phyloP scores from a whole-genome alignment of 208 protist species.

The Angomonas deanei region DNA sequence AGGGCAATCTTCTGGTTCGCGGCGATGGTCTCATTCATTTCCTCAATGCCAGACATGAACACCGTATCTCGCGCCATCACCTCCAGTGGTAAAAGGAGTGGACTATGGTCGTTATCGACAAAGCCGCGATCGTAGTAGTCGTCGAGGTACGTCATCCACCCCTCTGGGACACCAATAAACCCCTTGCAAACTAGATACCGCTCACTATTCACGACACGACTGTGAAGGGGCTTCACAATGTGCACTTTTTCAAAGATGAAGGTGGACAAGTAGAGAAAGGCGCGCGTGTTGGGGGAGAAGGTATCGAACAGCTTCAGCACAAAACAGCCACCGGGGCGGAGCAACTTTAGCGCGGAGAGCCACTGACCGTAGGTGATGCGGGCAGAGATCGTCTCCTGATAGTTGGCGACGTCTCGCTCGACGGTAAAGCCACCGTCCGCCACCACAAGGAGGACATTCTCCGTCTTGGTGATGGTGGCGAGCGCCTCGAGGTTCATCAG shows the following conservation, averaged over 20 bases:
- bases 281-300: slow-evolving; percentile 72
- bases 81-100: slow-evolving; percentile 41
- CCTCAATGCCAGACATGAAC: slow-evolving; percentile 36
- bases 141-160: slow-evolving; percentile 58
- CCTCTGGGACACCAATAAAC: slow-evolving; percentile 25
- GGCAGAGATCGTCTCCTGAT: slow-evolving; percentile 85
- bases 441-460: slow-evolving; percentile 71
- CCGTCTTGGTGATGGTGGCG: slow-evolving; percentile 23
- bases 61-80: slow-evolving; percentile 39
- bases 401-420: slow-evolving; percentile 58
- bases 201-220: slow-evolving; percentile 89
- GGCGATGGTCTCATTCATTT: slow-evolving; percentile 57
- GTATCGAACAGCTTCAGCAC: slow-evolving; percentile 91
- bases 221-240: slow-evolving; percentile 88
- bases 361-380: slow-evolving; percentile 86
- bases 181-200: slow-evolving; percentile 79
- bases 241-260: slow-evolving; percentile 79
- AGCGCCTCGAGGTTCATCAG: slow-evolving; percentile 78
- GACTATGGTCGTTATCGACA: slow-evolving; percentile 47
- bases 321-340: slow-evolving; percentile 61
- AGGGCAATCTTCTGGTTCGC: slow-evolving; percentile 48
- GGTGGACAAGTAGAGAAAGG: slow-evolving; percentile 76
- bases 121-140: slow-evolving; percentile 55
- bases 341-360: slow-evolving; percentile 65
- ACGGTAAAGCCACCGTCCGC: slow-evolving; percentile 88